phyloP scores from a whole-genome alignment of 2,329 filamentous ascomycete species.

The Trichoderma sp. region DNA sequence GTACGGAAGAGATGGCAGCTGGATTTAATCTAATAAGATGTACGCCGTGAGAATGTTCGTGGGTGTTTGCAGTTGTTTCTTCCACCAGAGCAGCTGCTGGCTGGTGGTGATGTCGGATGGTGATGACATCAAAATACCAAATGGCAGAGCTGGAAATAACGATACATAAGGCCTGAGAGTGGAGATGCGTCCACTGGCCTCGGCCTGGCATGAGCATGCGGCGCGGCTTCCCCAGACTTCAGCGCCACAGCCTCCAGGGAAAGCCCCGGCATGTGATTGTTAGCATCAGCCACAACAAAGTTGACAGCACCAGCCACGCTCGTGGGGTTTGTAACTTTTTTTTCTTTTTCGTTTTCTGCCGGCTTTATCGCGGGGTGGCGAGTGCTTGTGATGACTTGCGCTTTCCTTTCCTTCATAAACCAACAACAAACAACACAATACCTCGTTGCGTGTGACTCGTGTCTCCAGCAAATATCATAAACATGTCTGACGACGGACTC shows the following conservation, averaged over 20 bases:
- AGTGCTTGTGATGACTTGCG: background rate
- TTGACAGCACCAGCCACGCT: conserved; percentile 20
- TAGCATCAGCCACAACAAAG: conserved; percentile 20
- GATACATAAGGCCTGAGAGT: background rate
- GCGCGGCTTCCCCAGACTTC: conserved; percentile 19
- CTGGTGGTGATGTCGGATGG: background rate
- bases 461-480: conserved; percentile 22
- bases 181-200: conserved; percentile 9
- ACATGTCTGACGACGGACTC: conserved; percentile 64
- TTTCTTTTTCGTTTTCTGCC: background rate
- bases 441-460: background rate
- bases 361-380: background rate
- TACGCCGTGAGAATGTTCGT: background rate
- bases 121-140: conserved; percentile 4
- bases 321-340: conserved; percentile 30
- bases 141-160: background rate
- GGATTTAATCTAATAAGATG: background rate
- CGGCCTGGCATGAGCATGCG: conserved; percentile 12
- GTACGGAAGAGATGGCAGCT: background rate
- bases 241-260: conserved; percentile 2
- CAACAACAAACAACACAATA: background rate
- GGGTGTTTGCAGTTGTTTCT: background rate
- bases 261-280: conserved; percentile 24
- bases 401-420: background rate
- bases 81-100: background rate